phyloP scores from a whole-genome alignment of 129 eudicot genomes.

The Flaveria ramosissima region DNA sequence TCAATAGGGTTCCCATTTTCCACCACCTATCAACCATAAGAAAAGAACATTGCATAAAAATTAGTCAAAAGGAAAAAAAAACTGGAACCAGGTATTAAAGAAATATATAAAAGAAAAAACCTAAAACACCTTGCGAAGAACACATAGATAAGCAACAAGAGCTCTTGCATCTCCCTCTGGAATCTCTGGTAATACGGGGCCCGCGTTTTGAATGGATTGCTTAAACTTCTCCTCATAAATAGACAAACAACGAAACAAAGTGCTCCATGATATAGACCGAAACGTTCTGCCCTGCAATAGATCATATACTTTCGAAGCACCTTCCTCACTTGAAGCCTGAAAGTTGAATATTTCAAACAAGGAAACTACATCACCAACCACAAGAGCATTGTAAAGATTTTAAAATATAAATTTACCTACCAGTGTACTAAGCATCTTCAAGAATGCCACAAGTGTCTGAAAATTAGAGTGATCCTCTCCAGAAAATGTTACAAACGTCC shows the following conservation, averaged over 20 bases:
- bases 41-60: neutral
- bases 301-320: conserved; percentile 87
- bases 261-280: conserved; percentile 85
- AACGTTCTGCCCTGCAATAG: conserved; percentile 84
- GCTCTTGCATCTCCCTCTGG: conserved; percentile 98
- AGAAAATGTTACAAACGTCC: conserved; percentile 96
- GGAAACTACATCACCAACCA: conserved; percentile 3
- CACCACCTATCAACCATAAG: conserved; percentile 55
- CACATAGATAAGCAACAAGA: conserved; percentile 84
- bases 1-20: conserved; percentile 87
- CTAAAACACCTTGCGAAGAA: conserved; percentile 70
- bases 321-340: conserved; percentile 85
- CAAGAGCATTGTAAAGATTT: neutral
- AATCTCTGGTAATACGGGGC: conserved; percentile 74
- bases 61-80: neutral
- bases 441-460: conserved; percentile 93
- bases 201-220: conserved; percentile 67
- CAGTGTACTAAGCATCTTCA: conserved; percentile 90
- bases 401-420: conserved; percentile 41
- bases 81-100: neutral
- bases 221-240: conserved; percentile 88
- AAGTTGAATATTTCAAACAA: conserved; percentile 20
- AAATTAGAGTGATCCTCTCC: conserved; percentile 97
- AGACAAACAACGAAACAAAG: conserved; percentile 80
- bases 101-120: neutral